Evolutionary conservation across 768 basidiomycete genomes (phyloP).

Genomic region (Boletus vinaceobasis): DNA sequence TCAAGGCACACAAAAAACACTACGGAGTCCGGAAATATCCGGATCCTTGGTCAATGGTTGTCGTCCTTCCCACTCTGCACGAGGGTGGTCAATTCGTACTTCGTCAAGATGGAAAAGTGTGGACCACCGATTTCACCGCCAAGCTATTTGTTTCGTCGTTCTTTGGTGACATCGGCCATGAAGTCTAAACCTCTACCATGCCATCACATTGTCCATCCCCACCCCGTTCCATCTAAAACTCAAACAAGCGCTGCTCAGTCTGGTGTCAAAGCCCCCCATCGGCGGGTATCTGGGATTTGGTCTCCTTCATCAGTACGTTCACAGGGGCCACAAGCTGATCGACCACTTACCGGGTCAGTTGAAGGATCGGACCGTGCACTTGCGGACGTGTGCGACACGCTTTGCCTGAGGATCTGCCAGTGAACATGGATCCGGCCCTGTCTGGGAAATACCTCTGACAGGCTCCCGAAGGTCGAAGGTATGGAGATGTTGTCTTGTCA

Average conservation of each 20-base stretch:
- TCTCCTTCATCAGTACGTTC: slow-evolving; percentile 12
- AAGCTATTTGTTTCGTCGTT: no score
- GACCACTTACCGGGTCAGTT: slow-evolving; percentile 1
- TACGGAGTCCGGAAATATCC: slow-evolving; percentile 39
- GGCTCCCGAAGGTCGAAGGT: no score
- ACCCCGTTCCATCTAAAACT: no score
- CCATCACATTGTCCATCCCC: no score
- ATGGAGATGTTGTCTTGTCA: no score
- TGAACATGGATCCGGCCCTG: no score
- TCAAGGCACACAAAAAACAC: slow-evolving; percentile 30
- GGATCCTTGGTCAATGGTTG: slow-evolving; percentile 41
- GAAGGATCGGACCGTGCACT: slow-evolving; percentile 11
- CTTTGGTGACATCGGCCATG: no score
- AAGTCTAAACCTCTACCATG: no score
- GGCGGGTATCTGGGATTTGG: slow-evolving; percentile 12
- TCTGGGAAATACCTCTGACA: neutral
- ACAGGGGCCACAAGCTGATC: neutral
- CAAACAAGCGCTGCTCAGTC: no score
- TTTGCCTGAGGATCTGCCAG: neutral
- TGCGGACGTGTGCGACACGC: slow-evolving; percentile 2
- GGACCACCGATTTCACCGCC: no score
- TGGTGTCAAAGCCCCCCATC: neutral
- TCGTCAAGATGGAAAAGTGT: neutral
- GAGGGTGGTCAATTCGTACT: slow-evolving; percentile 13
- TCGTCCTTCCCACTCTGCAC: slow-evolving; percentile 43